Evolutionary conservation across 2,329 filamentous ascomycete genomes (phyloP).

Genomic region (Diaporthe citriasiana): DNA sequence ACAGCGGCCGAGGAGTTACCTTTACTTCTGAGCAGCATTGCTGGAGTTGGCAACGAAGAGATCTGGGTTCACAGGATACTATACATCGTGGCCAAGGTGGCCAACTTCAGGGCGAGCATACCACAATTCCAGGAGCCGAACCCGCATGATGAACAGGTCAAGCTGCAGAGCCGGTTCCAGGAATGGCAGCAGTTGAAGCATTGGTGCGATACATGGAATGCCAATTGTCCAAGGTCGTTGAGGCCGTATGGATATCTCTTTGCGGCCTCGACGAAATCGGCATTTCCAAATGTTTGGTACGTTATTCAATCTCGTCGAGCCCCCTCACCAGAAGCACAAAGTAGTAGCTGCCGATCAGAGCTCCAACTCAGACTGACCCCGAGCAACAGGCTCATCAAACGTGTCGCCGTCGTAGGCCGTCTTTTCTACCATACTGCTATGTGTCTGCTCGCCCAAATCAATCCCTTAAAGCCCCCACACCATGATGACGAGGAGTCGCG

Average conservation of each 20-base stretch:
- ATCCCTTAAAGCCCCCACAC: conserved; percentile 73
- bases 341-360: not conserved
- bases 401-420: conserved; percentile 83
- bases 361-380: conserved; percentile 11
- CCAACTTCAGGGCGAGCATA: conserved; percentile 84
- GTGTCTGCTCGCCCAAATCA: conserved; percentile 83
- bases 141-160: conserved; percentile 73
- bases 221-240: conserved; percentile 86
- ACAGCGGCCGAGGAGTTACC: conserved; percentile 44
- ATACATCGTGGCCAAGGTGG: conserved; percentile 88
- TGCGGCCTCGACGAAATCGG: conserved; percentile 77
- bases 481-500: conserved; percentile 76
- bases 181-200: conserved; percentile 86
- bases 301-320: conserved; percentile 47
- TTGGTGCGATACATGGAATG: conserved; percentile 88
- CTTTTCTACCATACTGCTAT: conserved; percentile 92
- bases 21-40: conserved; percentile 55
- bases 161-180: conserved; percentile 73
- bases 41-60: conserved; percentile 74
- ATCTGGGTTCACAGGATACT: conserved; percentile 90
- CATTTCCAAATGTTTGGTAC: conserved; percentile 89
- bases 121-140: conserved; percentile 72
- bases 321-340: not conserved
- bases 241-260: conserved; percentile 85
- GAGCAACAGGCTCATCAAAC: conserved; percentile 79